Base-by-base conservation (phyloP, 768 basidiomycete genomes). In the Melanogaster broomeanus region DNA sequence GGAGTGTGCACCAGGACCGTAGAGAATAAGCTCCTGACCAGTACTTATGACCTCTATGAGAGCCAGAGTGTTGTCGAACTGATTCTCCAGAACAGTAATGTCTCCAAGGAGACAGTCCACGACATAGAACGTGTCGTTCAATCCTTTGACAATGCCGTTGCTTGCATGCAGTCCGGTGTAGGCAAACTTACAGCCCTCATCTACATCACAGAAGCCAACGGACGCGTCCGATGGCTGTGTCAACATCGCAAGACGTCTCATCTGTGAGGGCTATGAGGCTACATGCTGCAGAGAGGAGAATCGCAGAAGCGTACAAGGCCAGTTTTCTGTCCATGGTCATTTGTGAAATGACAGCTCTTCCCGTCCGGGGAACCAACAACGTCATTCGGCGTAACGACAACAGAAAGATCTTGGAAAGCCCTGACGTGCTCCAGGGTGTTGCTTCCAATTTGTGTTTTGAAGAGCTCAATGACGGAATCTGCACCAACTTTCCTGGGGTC, bases 391-490 rank as follows among this genome's bases (percentile, higher is more conserved):
- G 85, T 81, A 11, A 77, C 35, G 21, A 90, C 74, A 11, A 79
- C 64, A 12, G 42, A 11, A 7, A 77, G 71, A 61, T 85, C 77
- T 31, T 76, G 67, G 18, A 89, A 68, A 4, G 89, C 89, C 52
- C 66, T 74, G 22, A 89, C 63, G 59, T 88, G 80, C 5, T 65
- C 72, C 43, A 88, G 57, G 2, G 61, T 70, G 21, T 66, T 60
- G 47, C 74, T 69, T 12, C 79, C 79, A 2, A 78, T 54, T 0
- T 55, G 66, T 1, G 81, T 84, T 59, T 76, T 78, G 63, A 90
- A 89, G 19, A 91, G 74, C 62, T 91, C 88, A 21, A 91, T 70
- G 46, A 74, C 78, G 1, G 87, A 87, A 62, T 90, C 83, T 1
- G 88, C 85, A n/a, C 88, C 89, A 6, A 78, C 73, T 13, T 62